A percentile compares a stretch with the other conserved stretches of the same genome.
Conservation (phyloP, 2,329 filamentous ascomycete species). For the Paecilomyces formosus region DNA sequence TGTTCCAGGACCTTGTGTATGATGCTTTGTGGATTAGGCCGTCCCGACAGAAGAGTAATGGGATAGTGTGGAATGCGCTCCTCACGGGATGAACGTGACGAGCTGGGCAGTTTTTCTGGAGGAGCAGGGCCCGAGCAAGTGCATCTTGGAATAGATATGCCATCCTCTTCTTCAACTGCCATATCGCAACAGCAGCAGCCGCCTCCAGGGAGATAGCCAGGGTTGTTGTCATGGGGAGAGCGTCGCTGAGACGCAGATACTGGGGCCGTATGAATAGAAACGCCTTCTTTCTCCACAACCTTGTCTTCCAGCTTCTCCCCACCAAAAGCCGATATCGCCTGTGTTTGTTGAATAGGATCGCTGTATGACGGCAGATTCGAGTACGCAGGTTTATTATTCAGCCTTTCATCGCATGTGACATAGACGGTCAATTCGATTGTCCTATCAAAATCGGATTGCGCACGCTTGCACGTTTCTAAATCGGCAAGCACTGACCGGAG, state of each 20-base stretch:
- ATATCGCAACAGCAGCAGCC: conserved; percentile 48
- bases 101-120: neutral
- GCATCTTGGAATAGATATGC: conserved; percentile 25
- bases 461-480: conserved; percentile 28
- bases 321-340: neutral
- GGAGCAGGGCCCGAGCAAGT: conserved; percentile 26
- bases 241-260: conserved; percentile 5
- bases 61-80: conserved; percentile 4
- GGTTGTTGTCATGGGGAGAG: conserved; percentile 1
- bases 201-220: conserved; percentile 17
- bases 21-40: conserved; percentile 45
- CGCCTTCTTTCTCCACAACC: conserved; percentile 12
- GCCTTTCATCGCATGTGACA: conserved; percentile 46
- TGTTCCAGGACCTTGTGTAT: conserved; percentile 51
- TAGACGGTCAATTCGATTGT: conserved; percentile 48
- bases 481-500: conserved; percentile 40
- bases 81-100: conserved; percentile 4
- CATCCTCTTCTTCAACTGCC: conserved; percentile 40
- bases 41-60: conserved; percentile 37
- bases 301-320: conserved; percentile 6
- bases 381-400: conserved; percentile 27
- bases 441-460: conserved; percentile 24
- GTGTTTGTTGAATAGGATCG: neutral
- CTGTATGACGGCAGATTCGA: neutral
- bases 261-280: conserved; percentile 14